A percentile compares a stretch with the other conserved stretches of the same genome.
Conservation (phyloP, 1,284 basidiomycete genomes). For the Ganoderma sinense region DNA sequence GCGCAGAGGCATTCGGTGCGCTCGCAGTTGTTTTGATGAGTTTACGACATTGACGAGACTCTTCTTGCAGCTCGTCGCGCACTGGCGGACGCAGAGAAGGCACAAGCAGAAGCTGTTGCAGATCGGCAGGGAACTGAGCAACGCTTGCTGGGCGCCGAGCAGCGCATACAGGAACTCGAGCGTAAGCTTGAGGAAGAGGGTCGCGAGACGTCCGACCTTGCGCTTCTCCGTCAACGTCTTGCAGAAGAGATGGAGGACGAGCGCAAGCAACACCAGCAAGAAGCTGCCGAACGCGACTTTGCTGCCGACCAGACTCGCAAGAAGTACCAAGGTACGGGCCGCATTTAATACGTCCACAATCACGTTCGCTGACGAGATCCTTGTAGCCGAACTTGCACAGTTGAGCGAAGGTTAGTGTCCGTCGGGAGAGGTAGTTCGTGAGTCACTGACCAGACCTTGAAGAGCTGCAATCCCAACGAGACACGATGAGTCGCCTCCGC, state of each 20-base stretch:
- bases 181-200: constrained; percentile 73
- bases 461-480: constrained; percentile 82
- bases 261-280: constrained; percentile 78
- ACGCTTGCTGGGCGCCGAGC: constrained; percentile 58
- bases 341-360: not conserved
- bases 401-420: constrained; percentile 71
- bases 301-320: constrained; percentile 80
- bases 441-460: not conserved
- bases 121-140: constrained; percentile 65
- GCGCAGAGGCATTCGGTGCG: constrained; percentile 70
- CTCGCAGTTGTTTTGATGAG: constrained; percentile 1
- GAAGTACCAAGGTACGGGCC: constrained; percentile 77
- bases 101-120: constrained; percentile 56
- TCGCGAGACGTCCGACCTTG: constrained; percentile 72
- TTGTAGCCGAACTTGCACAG: constrained; percentile 73
- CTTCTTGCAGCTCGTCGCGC: constrained; percentile 59
- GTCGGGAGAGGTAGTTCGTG: not conserved
- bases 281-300: constrained; percentile 80
- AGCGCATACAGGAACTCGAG: constrained; percentile 68
- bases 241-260: constrained; percentile 81
- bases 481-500: constrained; percentile 74
- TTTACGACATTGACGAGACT: constrained; percentile 16
- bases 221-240: constrained; percentile 67
- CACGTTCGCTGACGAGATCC: not conserved
- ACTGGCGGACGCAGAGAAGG: constrained; percentile 70